Evolutionary conservation across 768 basidiomycete genomes (phyloP).

Genomic region (Chiua virens): DNA sequence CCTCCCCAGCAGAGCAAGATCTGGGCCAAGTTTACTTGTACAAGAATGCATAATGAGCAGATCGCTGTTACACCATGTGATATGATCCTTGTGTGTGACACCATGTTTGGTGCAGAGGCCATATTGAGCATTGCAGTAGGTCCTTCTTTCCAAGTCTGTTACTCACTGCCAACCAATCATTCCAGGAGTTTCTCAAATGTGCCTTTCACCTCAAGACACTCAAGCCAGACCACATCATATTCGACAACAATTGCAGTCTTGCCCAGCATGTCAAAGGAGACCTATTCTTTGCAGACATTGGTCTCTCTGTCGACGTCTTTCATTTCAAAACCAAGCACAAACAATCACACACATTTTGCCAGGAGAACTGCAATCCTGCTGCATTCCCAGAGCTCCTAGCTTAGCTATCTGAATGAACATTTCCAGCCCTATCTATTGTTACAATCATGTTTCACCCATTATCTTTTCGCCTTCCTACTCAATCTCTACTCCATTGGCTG

Average conservation of each 20-base stretch:
- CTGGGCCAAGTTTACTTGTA: no score
- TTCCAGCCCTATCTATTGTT: no score
- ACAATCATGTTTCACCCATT: no score
- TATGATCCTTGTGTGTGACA: background rate
- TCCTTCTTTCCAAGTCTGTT: no score
- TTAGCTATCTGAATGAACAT: no score
- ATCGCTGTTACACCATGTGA: background rate
- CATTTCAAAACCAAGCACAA: constrained; percentile 40
- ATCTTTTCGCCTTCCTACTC: no score
- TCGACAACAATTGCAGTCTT: constrained; percentile 10
- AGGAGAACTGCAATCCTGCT: constrained; percentile 30
- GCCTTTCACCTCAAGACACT: background rate
- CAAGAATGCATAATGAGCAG: constrained; percentile 1
- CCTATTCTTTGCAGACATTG: constrained; percentile 15
- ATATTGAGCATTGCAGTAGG: no score
- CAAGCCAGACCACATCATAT: constrained; percentile 4
- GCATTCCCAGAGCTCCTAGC: constrained; percentile 31
- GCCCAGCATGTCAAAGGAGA: background rate
- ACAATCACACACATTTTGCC: constrained; percentile 23
- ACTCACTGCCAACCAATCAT: no score
- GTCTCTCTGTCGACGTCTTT: constrained; percentile 37
- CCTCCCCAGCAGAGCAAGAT: no score
- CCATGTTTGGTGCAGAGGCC: constrained; percentile 6
- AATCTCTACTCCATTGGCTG: no score
- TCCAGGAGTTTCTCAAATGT: constrained; percentile 5